Conservation (phyloP, 768 basidiomycete species). For the Calocybe indica region DNA sequence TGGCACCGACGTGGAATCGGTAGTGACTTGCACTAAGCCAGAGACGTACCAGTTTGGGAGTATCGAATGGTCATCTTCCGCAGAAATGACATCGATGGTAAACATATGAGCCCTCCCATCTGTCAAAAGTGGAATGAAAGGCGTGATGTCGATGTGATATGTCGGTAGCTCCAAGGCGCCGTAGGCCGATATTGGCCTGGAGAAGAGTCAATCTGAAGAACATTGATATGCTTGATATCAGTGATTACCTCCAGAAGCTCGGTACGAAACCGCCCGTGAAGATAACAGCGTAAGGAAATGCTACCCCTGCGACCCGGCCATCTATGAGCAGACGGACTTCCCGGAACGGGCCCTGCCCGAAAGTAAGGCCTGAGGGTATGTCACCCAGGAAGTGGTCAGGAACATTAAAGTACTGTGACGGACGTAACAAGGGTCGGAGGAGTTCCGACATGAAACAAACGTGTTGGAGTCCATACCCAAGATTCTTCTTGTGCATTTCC, state of each 20-base stretch:
- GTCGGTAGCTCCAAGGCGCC: constrained; percentile 74
- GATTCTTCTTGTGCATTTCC: constrained; percentile 60
- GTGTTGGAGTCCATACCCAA: constrained; percentile 47
- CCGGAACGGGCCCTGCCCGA: constrained; percentile 43
- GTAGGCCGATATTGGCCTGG: constrained; percentile 68
- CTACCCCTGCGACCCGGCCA: constrained; percentile 38
- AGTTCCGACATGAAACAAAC: not conserved
- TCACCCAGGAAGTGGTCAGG: constrained; percentile 51
- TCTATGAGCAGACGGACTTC: constrained; percentile 44
- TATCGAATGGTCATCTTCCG: constrained; percentile 58
- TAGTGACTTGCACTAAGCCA: constrained; percentile 61
- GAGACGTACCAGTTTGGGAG: constrained; percentile 78
- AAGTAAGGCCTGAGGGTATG: constrained; percentile 40
- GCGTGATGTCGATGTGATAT: constrained; percentile 73
- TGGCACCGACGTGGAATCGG: constrained; percentile 51
- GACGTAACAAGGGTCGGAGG: not conserved
- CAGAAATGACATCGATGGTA: constrained; percentile 68
- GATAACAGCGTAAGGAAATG: constrained; percentile 51
- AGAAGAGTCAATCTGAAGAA: not conserved
- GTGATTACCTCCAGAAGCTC: constrained; percentile 54
- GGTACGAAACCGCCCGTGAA: constrained; percentile 77
- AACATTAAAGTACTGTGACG: constrained; percentile 57
- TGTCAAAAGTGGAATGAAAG: constrained; percentile 64
- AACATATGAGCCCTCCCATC: constrained; percentile 68
- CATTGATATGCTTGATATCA: not conserved